Base-by-base conservation (phyloP, 2,329 filamentous ascomycete genomes). In the Dothideomycetes sp. region DNA sequence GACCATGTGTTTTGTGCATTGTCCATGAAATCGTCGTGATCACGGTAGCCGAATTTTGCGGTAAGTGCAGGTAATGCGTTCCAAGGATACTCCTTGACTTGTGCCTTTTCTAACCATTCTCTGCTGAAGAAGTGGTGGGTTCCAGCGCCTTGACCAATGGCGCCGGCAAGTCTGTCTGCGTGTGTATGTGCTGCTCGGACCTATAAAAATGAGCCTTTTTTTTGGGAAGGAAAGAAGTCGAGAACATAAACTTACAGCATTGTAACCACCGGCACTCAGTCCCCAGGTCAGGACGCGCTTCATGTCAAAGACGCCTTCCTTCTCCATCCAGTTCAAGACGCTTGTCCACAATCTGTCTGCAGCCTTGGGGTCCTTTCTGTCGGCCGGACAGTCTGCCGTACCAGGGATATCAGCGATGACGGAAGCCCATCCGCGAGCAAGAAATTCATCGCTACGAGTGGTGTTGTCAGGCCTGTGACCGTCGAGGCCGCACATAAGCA, bases 101-200 rank as follows among this genome's bases (percentile, higher is more conserved):
- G 76, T 0, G 73, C 76, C 49, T 65, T 69, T 37, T 71, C 67
- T 25, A 83, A 57, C 78, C 78, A 82, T 23, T 70, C 70, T 2
- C 58, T 54, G 6, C 67, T 68, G 53, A 78, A 74, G 53, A 80
- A 80, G 51, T 76, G 67, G 57, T 82, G 78, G 10, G 67, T 68
- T 1, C 76, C 76, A 1, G 76, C 76, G 0, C 78, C 78, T 58
- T 82, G 77, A 2, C 76, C 78, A 15, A 83, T 65, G 16, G 60
- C 59, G 0, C 78, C 80, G 0, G 61, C 57, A 15, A 84, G 59
- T 8, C 61, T 58, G 1, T 64, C 54, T 13, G 63, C 61, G 55
- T 83, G 80, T n/a, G 78, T 82, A 56, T 82, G 76, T 31, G 79
- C 78, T n/a, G 76, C 67, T 13, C 79, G 71, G 30, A 58, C 52